Base-by-base conservation (phyloP, 2,329 filamentous ascomycete genomes). In the Thelonectria olida region DNA sequence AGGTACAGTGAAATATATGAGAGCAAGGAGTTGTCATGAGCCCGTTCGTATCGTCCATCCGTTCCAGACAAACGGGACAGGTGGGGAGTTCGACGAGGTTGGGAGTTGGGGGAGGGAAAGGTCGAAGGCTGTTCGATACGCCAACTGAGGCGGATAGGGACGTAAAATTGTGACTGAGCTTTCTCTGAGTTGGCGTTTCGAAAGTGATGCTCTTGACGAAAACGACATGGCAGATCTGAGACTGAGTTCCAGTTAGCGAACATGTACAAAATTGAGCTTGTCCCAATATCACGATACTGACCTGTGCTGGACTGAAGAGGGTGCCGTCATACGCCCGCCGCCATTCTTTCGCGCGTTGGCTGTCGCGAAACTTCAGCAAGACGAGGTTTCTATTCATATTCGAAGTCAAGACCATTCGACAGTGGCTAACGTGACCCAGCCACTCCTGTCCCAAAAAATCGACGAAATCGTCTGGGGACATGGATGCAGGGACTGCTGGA, bases 31-130 rank as follows among this genome's bases (percentile, higher is more conserved):
- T 98, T 1, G 96, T 99, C 74, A 99, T 87, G 2, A 99, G 83
- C 0, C 96, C 96, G 0, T 93, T 96, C 0, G 94, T 97, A 75
- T 98, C 95, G 72, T 99, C 96, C 96, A 99, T 99, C 48, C 95
- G 90, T 76, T 99, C 96, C 5, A 99, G 85, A 68, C 96, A 99
- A 9, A 99, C 96, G 0, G 96, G 94, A 67, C 96, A 99, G 1
- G 96, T 98, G 2, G 96, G 96, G 12, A 99, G 82, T 78, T 99
- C 96, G 54, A 97, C 85, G 2, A 98, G 84, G 50, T 92, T 91
- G 1, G 94, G 92, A 1, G 95, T 97, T 2, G 85, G 86, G 2
- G 83, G 89, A 4, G 87, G 86, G 53, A 88, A 87, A 0, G 87
- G 88, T 61, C 85, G 86, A 6, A 87, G 76, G 20, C 79, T 84